phyloP scores from a whole-genome alignment of 495 filamentous ascomycete species.

The Trichoderma erinaceum region DNA sequence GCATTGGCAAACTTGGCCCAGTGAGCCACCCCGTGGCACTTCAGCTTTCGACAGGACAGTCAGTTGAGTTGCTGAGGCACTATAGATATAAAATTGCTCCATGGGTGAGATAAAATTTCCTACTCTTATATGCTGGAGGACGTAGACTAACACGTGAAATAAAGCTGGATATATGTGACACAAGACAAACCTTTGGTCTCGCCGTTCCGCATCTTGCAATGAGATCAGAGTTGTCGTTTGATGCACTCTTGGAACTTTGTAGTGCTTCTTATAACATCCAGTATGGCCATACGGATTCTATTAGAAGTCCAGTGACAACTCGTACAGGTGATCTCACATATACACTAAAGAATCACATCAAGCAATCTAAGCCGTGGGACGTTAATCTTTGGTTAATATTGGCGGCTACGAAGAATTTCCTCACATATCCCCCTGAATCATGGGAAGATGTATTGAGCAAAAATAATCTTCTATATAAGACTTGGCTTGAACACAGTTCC shows the following conservation, averaged over 20 bases:
- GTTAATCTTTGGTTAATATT: neutral
- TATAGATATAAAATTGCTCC: slow-evolving; percentile 19
- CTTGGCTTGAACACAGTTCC: neutral
- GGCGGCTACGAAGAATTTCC: neutral
- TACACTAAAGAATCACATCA: neutral
- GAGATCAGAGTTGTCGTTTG: neutral
- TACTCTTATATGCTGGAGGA: neutral
- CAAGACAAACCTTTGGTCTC: slow-evolving; percentile 12
- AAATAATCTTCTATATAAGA: neutral
- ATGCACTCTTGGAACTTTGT: slow-evolving; percentile 5
- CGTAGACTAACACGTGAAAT: neutral
- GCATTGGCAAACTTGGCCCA: neutral
- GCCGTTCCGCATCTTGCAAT: neutral
- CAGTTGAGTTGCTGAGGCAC: slow-evolving; percentile 11
- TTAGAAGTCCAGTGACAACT: neutral
- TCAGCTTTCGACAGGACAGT: neutral
- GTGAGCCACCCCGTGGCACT: neutral
- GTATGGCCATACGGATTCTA: neutral
- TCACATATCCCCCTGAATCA: neutral
- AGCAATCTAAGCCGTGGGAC: neutral
- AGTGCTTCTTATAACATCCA: neutral
- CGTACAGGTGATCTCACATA: neutral
- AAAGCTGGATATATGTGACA: slow-evolving; percentile 18
- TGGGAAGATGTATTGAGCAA: neutral
- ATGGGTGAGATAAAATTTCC: slow-evolving; percentile 10